These are phyloP conservation scores for Rhytidiadelphus loreus DNA, from an alignment of 225 moss, liverwort and hornwort species.

Conservation along the genomic window DNA sequence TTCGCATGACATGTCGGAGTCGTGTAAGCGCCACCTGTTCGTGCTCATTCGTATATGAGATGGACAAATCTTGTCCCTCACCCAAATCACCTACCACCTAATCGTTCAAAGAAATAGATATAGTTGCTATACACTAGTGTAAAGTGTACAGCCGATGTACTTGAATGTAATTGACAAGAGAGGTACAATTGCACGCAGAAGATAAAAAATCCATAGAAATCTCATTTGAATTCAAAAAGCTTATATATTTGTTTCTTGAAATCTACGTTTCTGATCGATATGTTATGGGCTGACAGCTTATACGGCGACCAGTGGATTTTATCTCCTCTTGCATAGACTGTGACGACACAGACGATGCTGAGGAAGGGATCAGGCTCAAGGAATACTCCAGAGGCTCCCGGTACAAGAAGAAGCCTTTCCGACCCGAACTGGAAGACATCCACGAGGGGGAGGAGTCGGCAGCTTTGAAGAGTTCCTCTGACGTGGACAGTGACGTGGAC, in stretches of 20 bases:
- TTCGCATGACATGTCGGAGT: neutral
- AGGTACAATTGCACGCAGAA: neutral
- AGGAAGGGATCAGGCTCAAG: conserved; percentile 18
- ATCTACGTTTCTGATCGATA: neutral
- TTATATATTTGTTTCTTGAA: neutral
- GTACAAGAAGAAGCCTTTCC: conserved; percentile 26
- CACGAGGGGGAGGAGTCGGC: conserved; percentile 30
- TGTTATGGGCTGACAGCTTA: conserved; percentile 1
- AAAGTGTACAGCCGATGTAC: neutral
- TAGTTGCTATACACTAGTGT: neutral
- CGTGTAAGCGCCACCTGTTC: neutral
- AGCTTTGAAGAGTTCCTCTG: conserved; percentile 24
- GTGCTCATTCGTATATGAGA: neutral
- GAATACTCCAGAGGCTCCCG: conserved; percentile 21
- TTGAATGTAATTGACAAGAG: neutral
- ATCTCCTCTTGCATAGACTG: conserved; percentile 20
- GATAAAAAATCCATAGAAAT: neutral
- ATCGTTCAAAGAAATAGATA: neutral
- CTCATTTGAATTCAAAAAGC: neutral
- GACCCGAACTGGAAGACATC: conserved; percentile 37
- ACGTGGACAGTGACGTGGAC: conserved; percentile 20
- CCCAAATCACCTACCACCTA: neutral
- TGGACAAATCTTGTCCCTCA: neutral
- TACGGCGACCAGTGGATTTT: conserved; percentile 24
- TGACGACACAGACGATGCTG: conserved; percentile 12